Conservation (phyloP, 345 rosid species). For the Linum trigynum region DNA sequence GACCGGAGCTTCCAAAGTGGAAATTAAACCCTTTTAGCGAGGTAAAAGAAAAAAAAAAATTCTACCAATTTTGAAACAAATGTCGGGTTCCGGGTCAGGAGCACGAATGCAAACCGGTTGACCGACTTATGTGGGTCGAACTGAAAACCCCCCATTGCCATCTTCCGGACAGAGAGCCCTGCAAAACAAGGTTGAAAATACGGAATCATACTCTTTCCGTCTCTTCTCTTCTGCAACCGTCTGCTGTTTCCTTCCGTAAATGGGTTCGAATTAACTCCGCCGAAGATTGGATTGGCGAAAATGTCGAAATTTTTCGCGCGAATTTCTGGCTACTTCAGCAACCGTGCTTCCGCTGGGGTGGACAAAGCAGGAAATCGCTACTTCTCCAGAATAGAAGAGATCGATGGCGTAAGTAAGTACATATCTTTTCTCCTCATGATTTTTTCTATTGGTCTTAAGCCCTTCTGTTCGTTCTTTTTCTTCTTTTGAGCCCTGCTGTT, state of each 20-base stretch:
- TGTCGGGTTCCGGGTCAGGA: too few species aligned
- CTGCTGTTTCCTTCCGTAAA: neutral
- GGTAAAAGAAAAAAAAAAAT: too few species aligned
- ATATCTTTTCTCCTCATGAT: neutral
- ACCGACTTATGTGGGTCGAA: too few species aligned
- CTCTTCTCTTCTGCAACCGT: neutral
- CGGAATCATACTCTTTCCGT: neutral
- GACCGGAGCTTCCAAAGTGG: too few species aligned
- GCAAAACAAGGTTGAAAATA: neutral
- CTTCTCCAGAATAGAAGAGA: conserved; percentile 64
- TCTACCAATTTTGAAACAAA: too few species aligned
- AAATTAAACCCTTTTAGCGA: too few species aligned
- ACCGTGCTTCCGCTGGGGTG: conserved; percentile 39
- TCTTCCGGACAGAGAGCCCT: neutral
- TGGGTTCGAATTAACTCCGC: conserved; percentile 3
- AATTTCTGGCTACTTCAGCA: conserved; percentile 55
- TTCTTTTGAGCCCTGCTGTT: too few species aligned
- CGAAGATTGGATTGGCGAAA: conserved; percentile 1
- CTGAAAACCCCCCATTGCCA: too few species aligned
- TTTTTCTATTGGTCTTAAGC: neutral
- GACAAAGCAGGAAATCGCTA: conserved; percentile 80
- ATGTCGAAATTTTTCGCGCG: conserved; percentile 75
- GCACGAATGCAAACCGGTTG: too few species aligned
- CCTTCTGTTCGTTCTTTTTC: conserved; percentile 1
- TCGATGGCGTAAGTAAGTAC: conserved; percentile 72